phyloP scores from a whole-genome alignment of 352 stramenopile species.

The Pythium aristosporum region DNA sequence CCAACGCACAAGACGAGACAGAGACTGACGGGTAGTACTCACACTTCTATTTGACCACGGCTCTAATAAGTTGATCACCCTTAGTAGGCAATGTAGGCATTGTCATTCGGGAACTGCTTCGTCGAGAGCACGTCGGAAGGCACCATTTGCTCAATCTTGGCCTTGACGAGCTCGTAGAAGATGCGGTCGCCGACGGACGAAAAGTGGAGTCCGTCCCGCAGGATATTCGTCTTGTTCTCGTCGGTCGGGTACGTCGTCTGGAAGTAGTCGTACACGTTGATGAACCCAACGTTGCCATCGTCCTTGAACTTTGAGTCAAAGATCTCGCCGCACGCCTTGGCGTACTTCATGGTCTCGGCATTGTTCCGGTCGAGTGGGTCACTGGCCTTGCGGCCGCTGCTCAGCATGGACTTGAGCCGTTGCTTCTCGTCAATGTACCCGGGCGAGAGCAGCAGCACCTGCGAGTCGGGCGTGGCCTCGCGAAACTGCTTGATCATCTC shows the following conservation, averaged over 20 bases:
- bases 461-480: background rate
- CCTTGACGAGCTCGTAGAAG: slow-evolving; percentile 17
- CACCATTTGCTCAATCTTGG: slow-evolving; percentile 10
- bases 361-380: slow-evolving; percentile 17
- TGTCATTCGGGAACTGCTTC: slow-evolving; percentile 6
- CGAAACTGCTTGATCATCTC: slow-evolving; percentile 14
- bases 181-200: slow-evolving; percentile 2
- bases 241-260: slow-evolving; percentile 7
- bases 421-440: slow-evolving; percentile 14
- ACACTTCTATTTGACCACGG: background rate
- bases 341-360: slow-evolving; percentile 4
- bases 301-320: slow-evolving; percentile 1
- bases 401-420: slow-evolving; percentile 3
- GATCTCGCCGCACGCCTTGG: slow-evolving; percentile 2
- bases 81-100: background rate
- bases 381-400: background rate
- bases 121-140: background rate
- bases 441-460: slow-evolving; percentile 11
- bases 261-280: slow-evolving; percentile 12
- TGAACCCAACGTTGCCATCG: slow-evolving; percentile 9
- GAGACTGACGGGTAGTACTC: too few species aligned
- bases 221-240: slow-evolving; percentile 3
- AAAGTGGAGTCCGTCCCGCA: slow-evolving; percentile 12
- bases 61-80: background rate
- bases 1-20: too few species aligned